Conservation (phyloP, 1,284 basidiomycete genomes). For the Puccinia coronata region DNA sequence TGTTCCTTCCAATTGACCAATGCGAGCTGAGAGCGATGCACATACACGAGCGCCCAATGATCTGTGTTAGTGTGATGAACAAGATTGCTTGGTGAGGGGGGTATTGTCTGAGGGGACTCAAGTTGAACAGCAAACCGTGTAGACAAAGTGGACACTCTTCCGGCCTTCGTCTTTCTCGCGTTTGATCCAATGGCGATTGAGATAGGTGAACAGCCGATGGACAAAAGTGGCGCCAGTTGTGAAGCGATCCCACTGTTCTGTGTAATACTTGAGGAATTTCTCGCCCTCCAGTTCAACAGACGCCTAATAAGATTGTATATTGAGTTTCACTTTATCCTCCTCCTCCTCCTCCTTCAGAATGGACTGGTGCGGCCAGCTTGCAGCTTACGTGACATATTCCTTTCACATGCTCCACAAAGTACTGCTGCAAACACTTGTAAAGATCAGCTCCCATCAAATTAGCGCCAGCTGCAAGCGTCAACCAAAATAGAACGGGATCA, state of each 20-base stretch:
- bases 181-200: constrained; percentile 93
- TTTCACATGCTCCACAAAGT: constrained; percentile 78
- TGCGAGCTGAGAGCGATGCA: constrained; percentile 69
- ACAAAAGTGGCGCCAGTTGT: constrained; percentile 95
- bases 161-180: constrained; percentile 96
- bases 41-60: no score
- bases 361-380: constrained; percentile 44
- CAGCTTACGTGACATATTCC: constrained; percentile 67
- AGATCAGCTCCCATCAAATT: constrained; percentile 93
- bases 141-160: constrained; percentile 91
- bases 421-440: constrained; percentile 82
- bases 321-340: no score
- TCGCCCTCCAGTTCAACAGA: constrained; percentile 81
- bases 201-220: constrained; percentile 53
- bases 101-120: not conserved
- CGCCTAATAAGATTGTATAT: constrained; percentile 64
- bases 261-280: constrained; percentile 86
- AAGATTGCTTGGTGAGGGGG: no score
- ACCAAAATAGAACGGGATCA: not conserved
- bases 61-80: not conserved
- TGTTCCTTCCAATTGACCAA: constrained; percentile 92
- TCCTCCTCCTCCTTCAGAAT: no score
- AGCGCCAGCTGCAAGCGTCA: constrained; percentile 69
- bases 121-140: constrained; percentile 72
- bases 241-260: constrained; percentile 90